Evolutionary conservation across 148 eudicot species (phyloP), one percentile per base, ranked within the genome.

Genomic region (Arbutus unedo): DNA sequence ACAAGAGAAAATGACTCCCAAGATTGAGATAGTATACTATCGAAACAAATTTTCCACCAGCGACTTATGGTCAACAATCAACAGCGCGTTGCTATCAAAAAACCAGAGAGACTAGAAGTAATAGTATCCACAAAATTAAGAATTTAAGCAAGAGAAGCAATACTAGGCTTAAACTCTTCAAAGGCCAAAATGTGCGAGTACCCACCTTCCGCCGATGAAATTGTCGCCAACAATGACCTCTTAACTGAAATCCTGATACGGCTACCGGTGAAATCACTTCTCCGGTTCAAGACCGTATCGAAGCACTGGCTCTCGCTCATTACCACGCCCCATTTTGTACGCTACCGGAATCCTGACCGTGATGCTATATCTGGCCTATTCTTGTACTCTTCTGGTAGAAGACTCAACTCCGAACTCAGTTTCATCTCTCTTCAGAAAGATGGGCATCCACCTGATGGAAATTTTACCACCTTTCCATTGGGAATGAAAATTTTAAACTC

Each of bases 151-250:
- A 51, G 59, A 53, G 43, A 14, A 5, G 9, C 10, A 18, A 77
- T 54, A n/a, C 11, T 25, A 21, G 8, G 21, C 8, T 21, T 4
- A 6, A 53, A 59, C 21, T 80, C 76, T 48, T 47, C 25, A 7
- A 80, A 41, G n/a, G n/a, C 38, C 15, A 5, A 16, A n/a, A 81
- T 75, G 77, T 43, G 47, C 7, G 49, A 9, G 23, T 19, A 54
- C 50, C 31, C 83, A 49, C 25, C 83, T 55, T 59, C 79, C 3
- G 25, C 16, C 21, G 49, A 55, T 6, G 50, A 25, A 8, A 73
- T 82, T 0, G 15, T 44, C 59, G 74, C 67, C 48, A n/a, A 82
- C n/a, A 72, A 82, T 6, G 84, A 82, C 25, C 74, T 82, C 79
- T 75, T 82, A 62, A 82, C 74, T 18, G 38, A 82, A 23, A 74